Percentiles rank a stretch among this genome's conserved stretches.
Evolutionary conservation across 1,139 yeast species (phyloP).

Genomic region (Kazachstania sp.): DNA sequence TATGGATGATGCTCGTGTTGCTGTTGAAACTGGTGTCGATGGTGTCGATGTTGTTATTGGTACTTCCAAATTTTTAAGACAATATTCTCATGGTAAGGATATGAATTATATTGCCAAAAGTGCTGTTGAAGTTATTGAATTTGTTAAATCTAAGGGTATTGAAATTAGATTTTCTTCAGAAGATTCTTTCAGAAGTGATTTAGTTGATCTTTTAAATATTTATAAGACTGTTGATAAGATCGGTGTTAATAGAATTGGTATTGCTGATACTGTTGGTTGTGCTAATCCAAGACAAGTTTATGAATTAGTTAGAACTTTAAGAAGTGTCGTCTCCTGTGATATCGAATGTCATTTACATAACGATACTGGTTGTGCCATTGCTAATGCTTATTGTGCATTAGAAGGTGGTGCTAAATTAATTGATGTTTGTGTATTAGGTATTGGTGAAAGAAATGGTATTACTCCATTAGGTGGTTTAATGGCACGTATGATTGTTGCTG

Average conservation of each 20-base stretch:
- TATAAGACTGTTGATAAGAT: slow-evolving; percentile 95
- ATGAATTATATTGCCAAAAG: slow-evolving; percentile 96
- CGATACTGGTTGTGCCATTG: slow-evolving; percentile 98
- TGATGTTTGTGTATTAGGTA: slow-evolving; percentile 93
- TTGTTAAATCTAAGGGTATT: slow-evolving; percentile 92
- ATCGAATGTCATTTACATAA: slow-evolving; percentile 98
- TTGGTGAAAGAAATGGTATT: slow-evolving; percentile 98
- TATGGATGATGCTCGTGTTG: slow-evolving; percentile 97
- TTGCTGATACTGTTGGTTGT: slow-evolving; percentile 98
- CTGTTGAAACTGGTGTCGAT: slow-evolving; percentile 96
- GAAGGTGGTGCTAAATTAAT: slow-evolving; percentile 96
- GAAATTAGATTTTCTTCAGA: slow-evolving; percentile 96
- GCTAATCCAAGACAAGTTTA: slow-evolving; percentile 99
- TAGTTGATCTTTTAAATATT: slow-evolving; percentile 88
- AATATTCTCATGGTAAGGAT: slow-evolving; percentile 95
- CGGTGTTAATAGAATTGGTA: slow-evolving; percentile 98
- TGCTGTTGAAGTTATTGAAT: slow-evolving; percentile 95
- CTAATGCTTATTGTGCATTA: slow-evolving; percentile 94
- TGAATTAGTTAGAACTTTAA: slow-evolving; percentile 88
- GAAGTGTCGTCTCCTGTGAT: slow-evolving; percentile 90
- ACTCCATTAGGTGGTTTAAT: slow-evolving; percentile 95
- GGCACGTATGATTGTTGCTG: slow-evolving; percentile 99
- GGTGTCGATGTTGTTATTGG: slow-evolving; percentile 99
- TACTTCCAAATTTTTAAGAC: slow-evolving; percentile 89
- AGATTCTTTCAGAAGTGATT: slow-evolving; percentile 95